phyloP scores from a whole-genome alignment of 1,284 basidiomycete genomes.

The Ganoderma sp. region DNA sequence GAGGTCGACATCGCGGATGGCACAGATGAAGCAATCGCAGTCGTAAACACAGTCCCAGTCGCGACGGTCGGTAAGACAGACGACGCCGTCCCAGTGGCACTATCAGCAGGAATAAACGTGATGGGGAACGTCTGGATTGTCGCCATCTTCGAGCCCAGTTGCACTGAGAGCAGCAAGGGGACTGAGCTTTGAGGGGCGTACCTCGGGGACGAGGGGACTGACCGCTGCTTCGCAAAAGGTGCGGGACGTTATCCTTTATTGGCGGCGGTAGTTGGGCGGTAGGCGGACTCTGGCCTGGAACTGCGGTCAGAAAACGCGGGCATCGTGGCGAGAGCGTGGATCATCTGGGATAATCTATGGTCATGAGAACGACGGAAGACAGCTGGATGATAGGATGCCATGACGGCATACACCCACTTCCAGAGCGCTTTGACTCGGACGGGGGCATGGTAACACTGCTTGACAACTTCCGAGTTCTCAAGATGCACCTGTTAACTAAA shows the following conservation, averaged over 20 bases:
- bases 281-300: not conserved
- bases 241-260: not conserved
- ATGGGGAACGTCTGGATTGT: slow-evolving; percentile 2
- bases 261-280: not conserved
- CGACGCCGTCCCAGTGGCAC: not conserved
- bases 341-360: not conserved
- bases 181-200: not conserved
- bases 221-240: slow-evolving; percentile 5
- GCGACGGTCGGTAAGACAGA: not conserved
- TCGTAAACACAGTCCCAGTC: not conserved
- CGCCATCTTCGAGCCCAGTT: not conserved
- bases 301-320: slow-evolving; percentile 7
- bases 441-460: not conserved
- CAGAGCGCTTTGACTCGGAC: not conserved
- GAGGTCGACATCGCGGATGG: not conserved
- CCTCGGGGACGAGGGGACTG: slow-evolving; percentile 3
- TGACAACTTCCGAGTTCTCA: not conserved
- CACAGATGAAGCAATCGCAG: not conserved
- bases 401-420: slow-evolving; percentile 6
- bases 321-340: slow-evolving; percentile 1
- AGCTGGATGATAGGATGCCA: not conserved
- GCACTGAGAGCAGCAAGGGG: not conserved
- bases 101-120: slow-evolving; percentile 2
- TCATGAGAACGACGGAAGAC: slow-evolving; percentile 3
- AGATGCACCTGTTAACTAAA: not conserved